Conservation (phyloP, 2,329 filamentous ascomycete species). For the Teratosphaeria epicoccoides region DNA sequence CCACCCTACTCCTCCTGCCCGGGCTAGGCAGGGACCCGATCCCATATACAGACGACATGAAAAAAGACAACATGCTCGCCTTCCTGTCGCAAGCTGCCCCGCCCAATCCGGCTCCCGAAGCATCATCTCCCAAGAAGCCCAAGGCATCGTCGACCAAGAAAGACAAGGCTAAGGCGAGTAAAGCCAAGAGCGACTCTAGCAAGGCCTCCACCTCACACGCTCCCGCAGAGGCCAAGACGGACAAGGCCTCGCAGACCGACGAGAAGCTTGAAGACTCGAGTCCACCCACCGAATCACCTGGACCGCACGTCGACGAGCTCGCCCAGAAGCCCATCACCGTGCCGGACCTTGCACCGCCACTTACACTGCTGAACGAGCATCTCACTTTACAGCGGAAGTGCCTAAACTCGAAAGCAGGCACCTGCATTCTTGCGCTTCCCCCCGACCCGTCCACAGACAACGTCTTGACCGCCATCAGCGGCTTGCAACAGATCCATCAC, state of each 20-base stretch:
- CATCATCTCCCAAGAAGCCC: conserved; percentile 36
- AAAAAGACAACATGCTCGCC: conserved; percentile 67
- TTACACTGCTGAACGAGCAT: conserved; percentile 54
- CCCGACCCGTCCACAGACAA: conserved; percentile 29
- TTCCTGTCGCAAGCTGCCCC: conserved; percentile 71
- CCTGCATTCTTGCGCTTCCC: conserved; percentile 70
- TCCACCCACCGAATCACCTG: conserved; percentile 44
- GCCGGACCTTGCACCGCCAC: conserved; percentile 44
- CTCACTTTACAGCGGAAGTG: conserved; percentile 60
- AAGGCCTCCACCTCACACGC: conserved; percentile 43
- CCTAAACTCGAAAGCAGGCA: conserved; percentile 63
- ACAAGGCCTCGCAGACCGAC: conserved; percentile 39
- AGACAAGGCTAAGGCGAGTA: conserved; percentile 34
- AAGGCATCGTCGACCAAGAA: conserved; percentile 35
- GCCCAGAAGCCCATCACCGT: conserved; percentile 40
- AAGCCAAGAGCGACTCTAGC: conserved; percentile 38
- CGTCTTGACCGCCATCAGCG: conserved; percentile 36
- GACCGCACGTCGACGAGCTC: conserved; percentile 34
- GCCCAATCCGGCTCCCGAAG: conserved; percentile 64
- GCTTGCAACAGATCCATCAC: conserved; percentile 62
- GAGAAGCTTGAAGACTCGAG: conserved; percentile 39
- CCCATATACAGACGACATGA: conserved; percentile 71
- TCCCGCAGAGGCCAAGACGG: conserved; percentile 37
- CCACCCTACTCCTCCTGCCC: conserved; percentile 69
- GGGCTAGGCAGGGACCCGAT: conserved; percentile 57